Percentiles rank a stretch among this genome's conserved stretches.
These are phyloP conservation scores for Metarhizium sp. DNA, from an alignment of 2,329 filamentous ascomycete genomes.

Conservation along the genomic window DNA sequence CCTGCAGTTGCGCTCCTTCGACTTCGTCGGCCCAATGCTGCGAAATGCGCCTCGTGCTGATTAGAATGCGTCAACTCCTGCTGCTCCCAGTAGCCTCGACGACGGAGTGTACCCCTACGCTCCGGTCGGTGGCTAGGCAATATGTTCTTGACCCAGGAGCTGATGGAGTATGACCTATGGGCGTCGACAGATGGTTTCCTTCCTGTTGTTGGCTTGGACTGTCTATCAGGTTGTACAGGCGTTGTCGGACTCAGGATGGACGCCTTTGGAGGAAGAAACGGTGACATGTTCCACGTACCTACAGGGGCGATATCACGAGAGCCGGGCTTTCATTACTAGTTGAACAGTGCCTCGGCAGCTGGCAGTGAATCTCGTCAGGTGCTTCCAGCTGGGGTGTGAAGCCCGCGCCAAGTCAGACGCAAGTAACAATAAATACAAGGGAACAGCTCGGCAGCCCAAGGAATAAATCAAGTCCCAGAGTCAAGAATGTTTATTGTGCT, in stretches of 20 bases:
- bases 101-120: constrained; percentile 37
- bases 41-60: constrained; percentile 3
- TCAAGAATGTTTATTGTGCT: too few species aligned
- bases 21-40: constrained; percentile 8
- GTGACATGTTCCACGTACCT: constrained; percentile 10
- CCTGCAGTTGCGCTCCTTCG: constrained; percentile 12
- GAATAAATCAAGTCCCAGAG: not conserved
- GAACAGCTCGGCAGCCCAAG: not conserved
- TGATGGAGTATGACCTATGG: constrained; percentile 18
- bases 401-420: not conserved
- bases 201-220: not conserved
- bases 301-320: not conserved
- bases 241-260: constrained; percentile 9
- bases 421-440: not conserved
- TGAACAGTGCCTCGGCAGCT: not conserved
- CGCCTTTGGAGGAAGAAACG: constrained; percentile 12
- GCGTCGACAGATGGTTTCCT: not conserved
- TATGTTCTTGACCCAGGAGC: constrained; percentile 33
- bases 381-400: not conserved
- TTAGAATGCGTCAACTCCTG: constrained; percentile 6
- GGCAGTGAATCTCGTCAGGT: not conserved
- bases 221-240: not conserved
- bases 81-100: constrained; percentile 19
- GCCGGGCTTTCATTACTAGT: not conserved
- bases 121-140: constrained; percentile 41